A percentile compares a stretch with the other conserved stretches of the same genome.
phyloP scores from a whole-genome alignment of 140 eudicot species.

The Oenanthe javanica region DNA sequence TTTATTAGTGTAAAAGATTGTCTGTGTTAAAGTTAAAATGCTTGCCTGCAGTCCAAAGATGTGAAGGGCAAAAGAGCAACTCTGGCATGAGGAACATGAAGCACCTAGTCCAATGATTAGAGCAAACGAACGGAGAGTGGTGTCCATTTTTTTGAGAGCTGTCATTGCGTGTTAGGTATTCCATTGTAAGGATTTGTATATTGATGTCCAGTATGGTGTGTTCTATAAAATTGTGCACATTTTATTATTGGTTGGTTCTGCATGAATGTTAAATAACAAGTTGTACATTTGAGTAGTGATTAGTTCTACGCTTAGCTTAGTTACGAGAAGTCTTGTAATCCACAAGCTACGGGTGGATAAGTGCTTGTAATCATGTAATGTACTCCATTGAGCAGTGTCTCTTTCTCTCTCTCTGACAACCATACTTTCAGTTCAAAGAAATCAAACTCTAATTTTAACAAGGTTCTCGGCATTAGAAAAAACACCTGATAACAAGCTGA shows the following conservation, averaged over 20 bases:
- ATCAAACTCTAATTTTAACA: background rate
- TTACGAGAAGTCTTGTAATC: background rate
- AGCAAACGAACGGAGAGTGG: background rate
- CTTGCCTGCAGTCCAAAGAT: slow-evolving; percentile 64
- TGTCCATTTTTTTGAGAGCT: background rate
- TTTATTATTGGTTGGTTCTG: background rate
- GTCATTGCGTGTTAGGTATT: background rate
- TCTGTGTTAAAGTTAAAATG: background rate
- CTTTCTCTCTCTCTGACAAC: background rate
- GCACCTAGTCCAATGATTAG: background rate
- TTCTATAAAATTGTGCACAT: background rate
- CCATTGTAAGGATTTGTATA: background rate
- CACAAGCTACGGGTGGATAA: background rate
- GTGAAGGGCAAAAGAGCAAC: slow-evolving; percentile 89
- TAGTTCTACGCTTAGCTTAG: background rate
- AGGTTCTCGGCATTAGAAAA: background rate
- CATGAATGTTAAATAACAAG: background rate
- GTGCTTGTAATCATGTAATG: background rate
- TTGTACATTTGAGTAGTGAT: background rate
- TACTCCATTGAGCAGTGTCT: background rate
- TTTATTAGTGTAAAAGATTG: background rate
- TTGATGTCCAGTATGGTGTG: background rate
- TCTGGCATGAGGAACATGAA: slow-evolving; percentile 36
- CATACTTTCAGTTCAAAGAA: background rate
- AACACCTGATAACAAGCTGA: background rate